phyloP scores from a whole-genome alignment of 2,329 filamentous ascomycete genomes.

The Penicillium sp. region DNA sequence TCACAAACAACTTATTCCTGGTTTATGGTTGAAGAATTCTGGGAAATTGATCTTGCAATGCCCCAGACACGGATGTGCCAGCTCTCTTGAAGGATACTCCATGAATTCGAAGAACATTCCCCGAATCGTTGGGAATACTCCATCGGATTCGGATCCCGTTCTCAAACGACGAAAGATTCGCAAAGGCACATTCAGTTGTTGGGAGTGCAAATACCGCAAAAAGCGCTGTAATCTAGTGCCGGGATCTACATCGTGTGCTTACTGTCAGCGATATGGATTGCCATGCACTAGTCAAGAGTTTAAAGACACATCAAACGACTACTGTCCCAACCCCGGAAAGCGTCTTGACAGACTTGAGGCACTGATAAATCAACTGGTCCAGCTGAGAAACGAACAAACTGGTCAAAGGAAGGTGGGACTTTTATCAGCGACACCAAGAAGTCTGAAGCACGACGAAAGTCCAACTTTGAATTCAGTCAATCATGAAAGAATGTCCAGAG shows the following conservation, averaged over 20 bases:
- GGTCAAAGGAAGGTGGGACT: not conserved
- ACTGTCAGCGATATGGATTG: conserved; percentile 54
- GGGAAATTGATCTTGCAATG: not conserved
- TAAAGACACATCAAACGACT: not conserved
- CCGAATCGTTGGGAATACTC: not conserved
- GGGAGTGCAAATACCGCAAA: conserved; percentile 65
- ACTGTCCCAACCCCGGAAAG: not conserved
- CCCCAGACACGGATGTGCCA: not conserved
- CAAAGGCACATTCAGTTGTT: conserved; percentile 64
- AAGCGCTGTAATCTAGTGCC: conserved; percentile 56
- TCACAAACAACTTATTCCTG: too few relatives aligned
- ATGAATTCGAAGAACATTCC: not conserved
- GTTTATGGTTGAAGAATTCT: too few relatives aligned
- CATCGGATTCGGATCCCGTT: not conserved
- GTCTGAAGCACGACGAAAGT: not conserved
- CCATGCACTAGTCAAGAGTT: conserved; percentile 34
- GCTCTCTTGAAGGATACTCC: not conserved
- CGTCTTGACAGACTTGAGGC: conserved; percentile 21
- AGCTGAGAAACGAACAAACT: not conserved
- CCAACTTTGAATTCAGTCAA: conserved; percentile 18
- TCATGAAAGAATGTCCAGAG: conserved; percentile 25
- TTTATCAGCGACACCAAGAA: not conserved
- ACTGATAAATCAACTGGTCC: conserved; percentile 16
- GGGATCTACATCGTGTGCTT: conserved; percentile 50
- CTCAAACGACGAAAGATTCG: conserved; percentile 54